Base-by-base conservation (phyloP, 305 asterid genomes). In the Plantago rigida region DNA sequence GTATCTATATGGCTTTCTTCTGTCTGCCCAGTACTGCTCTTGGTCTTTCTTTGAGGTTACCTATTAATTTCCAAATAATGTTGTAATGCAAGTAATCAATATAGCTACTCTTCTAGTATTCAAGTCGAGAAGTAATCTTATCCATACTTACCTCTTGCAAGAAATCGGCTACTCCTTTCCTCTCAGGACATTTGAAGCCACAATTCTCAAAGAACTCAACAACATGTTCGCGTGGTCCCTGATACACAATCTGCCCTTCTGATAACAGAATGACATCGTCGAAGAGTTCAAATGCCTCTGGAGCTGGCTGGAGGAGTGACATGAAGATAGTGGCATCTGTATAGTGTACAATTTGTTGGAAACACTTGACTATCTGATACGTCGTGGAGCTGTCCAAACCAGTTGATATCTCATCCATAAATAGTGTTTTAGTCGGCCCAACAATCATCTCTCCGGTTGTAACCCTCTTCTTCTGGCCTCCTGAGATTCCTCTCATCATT, bases 341-440 rank as follows among this genome's bases (percentile, higher is more conserved):
- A 76, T 77, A 19, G 83, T 79, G 85, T 71, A 82, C 87, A 81
- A 79, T 77, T 60, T 82, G 87, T 54, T 76, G 75, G 85, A 79
- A 73, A 51, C 70, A 73, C 74, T 79, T 82, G 63, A 74, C 59
- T 8, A 82, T 82, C 44, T 82, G 85, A 69, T 74, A 79, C 0
- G 88, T 82, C 7, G 88, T 82, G 34, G 88, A 82, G 61, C 88
- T 82, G 67, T 79, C 88, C 19, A 82, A 69, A 13, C 88, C 88
- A 4, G 81, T 82, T 9, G 88, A 82, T 66, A 82, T 79, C 64
- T 82, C 85, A 69, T 82, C 88, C 88, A 82, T 82, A 75, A 82
- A 75, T 63, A 82, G 73, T 3, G 77, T 85, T 72, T 82, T 79
- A 54, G 85, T 85, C 28, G 85, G 88, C 39, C 87, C 85, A 7